phyloP scores from a whole-genome alignment of 495 filamentous ascomycete genomes.

The Neurospora pannonica region DNA sequence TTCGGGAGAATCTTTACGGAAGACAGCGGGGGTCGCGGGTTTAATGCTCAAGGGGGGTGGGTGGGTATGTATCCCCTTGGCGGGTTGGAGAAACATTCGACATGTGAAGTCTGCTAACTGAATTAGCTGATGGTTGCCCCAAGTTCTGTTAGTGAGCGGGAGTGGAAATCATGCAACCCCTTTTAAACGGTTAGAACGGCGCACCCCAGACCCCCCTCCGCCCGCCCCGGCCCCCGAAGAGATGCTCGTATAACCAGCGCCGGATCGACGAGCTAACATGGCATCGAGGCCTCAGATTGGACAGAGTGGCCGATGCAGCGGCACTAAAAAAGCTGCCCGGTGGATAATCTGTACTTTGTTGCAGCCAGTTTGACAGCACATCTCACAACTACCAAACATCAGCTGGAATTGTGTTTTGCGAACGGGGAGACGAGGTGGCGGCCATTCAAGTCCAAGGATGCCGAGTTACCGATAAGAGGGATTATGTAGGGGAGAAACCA shows the following conservation, averaged over 20 bases:
- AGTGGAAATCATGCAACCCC: not conserved
- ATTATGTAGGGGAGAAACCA: not conserved
- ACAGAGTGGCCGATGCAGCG: not conserved
- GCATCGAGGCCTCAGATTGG: not conserved
- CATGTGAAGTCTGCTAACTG: not conserved
- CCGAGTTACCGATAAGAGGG: not conserved
- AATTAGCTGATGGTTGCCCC: too few relatives aligned
- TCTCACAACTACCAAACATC: not conserved
- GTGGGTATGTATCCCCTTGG: not conserved
- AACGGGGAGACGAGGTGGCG: not conserved
- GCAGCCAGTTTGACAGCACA: not conserved
- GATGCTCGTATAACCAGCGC: not conserved
- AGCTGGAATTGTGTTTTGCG: not conserved
- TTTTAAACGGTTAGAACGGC: not conserved
- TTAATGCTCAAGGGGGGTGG: not conserved
- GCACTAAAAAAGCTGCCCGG: not conserved
- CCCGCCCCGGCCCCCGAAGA: too few relatives aligned
- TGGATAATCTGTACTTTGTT: not conserved
- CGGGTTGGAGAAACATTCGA: not conserved
- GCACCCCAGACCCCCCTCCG: not conserved
- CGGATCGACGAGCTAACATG: not conserved
- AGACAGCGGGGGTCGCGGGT: not conserved
- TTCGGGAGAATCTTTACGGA: not conserved
- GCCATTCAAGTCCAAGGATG: not conserved
- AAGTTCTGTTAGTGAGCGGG: not conserved